Evolutionary conservation across 208 protist genomes (phyloP).

Genomic region (Leishmania aethiopica): DNA sequence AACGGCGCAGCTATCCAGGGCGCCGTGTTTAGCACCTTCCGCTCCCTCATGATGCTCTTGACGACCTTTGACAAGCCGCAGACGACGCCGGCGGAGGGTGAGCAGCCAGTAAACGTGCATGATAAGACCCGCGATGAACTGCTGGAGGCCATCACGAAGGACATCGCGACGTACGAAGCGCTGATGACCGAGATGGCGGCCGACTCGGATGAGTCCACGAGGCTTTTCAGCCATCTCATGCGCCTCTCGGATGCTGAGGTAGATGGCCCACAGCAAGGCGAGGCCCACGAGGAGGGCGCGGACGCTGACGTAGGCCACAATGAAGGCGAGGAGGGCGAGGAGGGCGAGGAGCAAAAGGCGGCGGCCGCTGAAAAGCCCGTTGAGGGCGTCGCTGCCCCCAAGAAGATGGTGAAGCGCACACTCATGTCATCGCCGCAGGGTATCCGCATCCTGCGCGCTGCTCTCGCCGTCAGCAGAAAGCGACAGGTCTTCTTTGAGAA

Average conservation of each 20-base stretch:
- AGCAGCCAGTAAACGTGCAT: slow-evolving; percentile 31
- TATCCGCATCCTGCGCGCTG: slow-evolving; percentile 47
- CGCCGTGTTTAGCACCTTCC: slow-evolving; percentile 56
- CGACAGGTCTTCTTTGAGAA: slow-evolving; percentile 63
- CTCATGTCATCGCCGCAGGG: slow-evolving; percentile 54
- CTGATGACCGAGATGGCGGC: slow-evolving; percentile 39
- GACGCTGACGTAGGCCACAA: slow-evolving; percentile 12
- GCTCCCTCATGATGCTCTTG: slow-evolving; percentile 47
- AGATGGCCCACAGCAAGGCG: slow-evolving; percentile 12
- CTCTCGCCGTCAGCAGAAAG: slow-evolving; percentile 39
- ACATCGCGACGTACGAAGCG: slow-evolving; percentile 45
- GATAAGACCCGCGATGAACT: slow-evolving; percentile 28
- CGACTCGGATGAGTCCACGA: slow-evolving; percentile 52
- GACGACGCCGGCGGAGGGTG: slow-evolving; percentile 11
- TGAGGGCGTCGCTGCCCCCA: neutral
- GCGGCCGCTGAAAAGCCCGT: neutral
- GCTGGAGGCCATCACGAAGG: slow-evolving; percentile 38
- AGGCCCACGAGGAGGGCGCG: slow-evolving; percentile 18
- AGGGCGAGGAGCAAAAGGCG: slow-evolving; percentile 15
- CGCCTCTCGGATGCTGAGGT: slow-evolving; percentile 23
- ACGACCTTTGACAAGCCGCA: slow-evolving; percentile 61
- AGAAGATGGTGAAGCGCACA: slow-evolving; percentile 18
- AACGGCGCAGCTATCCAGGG: slow-evolving; percentile 56
- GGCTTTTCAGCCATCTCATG: slow-evolving; percentile 48
- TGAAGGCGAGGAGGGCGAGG: slow-evolving; percentile 17